A percentile compares a stretch with the other conserved stretches of the same genome.
Conservation (phyloP, 371 early-diverging fungal species). For the Mucor saturninus region DNA sequence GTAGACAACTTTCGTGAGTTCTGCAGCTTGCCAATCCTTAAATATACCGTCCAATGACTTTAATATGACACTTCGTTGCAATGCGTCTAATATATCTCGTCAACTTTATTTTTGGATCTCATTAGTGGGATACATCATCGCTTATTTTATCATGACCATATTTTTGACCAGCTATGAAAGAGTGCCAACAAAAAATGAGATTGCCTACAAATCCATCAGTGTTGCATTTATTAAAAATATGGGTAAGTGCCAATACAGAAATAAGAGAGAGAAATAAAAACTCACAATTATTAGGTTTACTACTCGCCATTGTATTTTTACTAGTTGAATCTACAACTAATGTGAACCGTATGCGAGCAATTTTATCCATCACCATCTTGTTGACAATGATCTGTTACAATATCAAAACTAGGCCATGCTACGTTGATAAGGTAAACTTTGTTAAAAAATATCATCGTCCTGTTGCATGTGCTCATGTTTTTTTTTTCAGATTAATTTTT, state of each 20-base stretch:
- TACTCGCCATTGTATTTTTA: conserved; percentile 59
- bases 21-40: conserved; percentile 63
- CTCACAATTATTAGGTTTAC: conserved; percentile 33
- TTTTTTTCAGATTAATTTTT: conserved; percentile 54
- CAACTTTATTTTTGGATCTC: conserved; percentile 68
- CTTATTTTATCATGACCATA: conserved; percentile 68
- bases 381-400: conserved; percentile 69
- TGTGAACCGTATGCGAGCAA: conserved; percentile 56
- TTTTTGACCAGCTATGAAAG: conserved; percentile 76
- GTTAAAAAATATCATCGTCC: background rate
- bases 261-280: background rate
- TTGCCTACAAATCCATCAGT: conserved; percentile 71
- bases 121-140: conserved; percentile 63
- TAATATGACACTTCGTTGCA: conserved; percentile 55
- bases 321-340: conserved; percentile 61
- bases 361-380: conserved; percentile 60
- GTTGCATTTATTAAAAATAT: conserved; percentile 77
- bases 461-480: background rate
- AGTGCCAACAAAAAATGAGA: conserved; percentile 69
- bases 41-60: conserved; percentile 46
- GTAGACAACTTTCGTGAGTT: conserved; percentile 64
- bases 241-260: conserved; percentile 36
- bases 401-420: conserved; percentile 62
- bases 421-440: conserved; percentile 57
- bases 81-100: conserved; percentile 49